A percentile compares a stretch with the other conserved stretches of the same genome.
phyloP scores from a whole-genome alignment of 2,329 filamentous ascomycete species.

The Colletotrichum aenigma region DNA sequence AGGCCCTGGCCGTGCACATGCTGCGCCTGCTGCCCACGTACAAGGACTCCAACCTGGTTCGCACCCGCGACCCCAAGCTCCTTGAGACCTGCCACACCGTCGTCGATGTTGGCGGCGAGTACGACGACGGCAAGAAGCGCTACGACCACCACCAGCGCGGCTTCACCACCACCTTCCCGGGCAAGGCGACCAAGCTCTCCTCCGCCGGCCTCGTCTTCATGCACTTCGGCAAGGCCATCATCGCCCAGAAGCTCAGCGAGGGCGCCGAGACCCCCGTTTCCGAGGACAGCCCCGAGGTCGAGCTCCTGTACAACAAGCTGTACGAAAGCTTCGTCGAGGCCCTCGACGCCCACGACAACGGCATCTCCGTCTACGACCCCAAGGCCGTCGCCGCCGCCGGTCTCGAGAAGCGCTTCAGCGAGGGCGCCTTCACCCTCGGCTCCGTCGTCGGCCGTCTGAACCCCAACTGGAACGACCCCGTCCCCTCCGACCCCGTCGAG shows the following conservation, averaged over 20 bases:
- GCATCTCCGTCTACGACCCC: slow-evolving; percentile 82
- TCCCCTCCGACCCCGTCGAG: slow-evolving; percentile 54
- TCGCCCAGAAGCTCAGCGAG: slow-evolving; percentile 60
- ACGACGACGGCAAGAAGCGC: slow-evolving; percentile 76
- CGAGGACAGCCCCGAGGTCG: slow-evolving; percentile 69
- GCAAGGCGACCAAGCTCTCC: slow-evolving; percentile 84
- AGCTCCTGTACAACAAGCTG: slow-evolving; percentile 82
- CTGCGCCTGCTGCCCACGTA: slow-evolving; percentile 89
- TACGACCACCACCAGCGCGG: slow-evolving; percentile 98
- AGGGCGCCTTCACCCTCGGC: slow-evolving; percentile 83
- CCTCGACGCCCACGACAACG: slow-evolving; percentile 97
- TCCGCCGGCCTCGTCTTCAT: slow-evolving; percentile 94
- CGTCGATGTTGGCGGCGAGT: slow-evolving; percentile 96
- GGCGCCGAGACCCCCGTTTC: slow-evolving; percentile 52
- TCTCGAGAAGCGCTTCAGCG: slow-evolving; percentile 81
- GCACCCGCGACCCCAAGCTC: slow-evolving; percentile 82
- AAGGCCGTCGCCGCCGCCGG: slow-evolving; percentile 70
- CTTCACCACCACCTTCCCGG: slow-evolving; percentile 85
- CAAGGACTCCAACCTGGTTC: slow-evolving; percentile 73
- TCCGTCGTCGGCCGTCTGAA: slow-evolving; percentile 84
- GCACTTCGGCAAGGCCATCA: slow-evolving; percentile 88
- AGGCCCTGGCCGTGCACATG: slow-evolving; percentile 95
- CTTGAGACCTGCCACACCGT: slow-evolving; percentile 90
- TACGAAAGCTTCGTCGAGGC: slow-evolving; percentile 96
- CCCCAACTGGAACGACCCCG: slow-evolving; percentile 76